These are phyloP conservation scores for Candida gigantensis DNA, from an alignment of 1,139 yeast genomes.

Conservation along the genomic window DNA sequence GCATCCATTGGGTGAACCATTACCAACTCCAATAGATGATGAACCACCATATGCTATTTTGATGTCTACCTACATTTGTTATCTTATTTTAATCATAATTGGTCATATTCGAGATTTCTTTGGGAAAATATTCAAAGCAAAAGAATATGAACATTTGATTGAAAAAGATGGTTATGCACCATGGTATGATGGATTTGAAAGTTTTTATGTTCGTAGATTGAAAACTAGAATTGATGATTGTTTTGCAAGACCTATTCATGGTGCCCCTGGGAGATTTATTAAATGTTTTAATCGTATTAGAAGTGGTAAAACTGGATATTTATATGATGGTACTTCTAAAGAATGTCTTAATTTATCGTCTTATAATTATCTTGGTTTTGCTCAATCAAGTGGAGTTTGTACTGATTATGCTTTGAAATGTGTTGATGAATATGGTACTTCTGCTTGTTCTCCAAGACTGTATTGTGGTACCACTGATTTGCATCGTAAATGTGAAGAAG, in stretches of 20 bases:
- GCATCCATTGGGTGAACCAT: constrained; percentile 55
- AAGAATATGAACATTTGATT: constrained; percentile 62
- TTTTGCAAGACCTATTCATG: constrained; percentile 92
- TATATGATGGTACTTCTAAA: constrained; percentile 71
- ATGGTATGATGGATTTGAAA: constrained; percentile 90
- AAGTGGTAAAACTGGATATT: constrained; percentile 59
- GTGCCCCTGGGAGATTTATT: constrained; percentile 94
- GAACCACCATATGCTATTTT: constrained; percentile 86
- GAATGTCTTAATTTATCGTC: constrained; percentile 87
- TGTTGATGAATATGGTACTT: constrained; percentile 69
- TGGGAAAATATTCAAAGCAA: constrained; percentile 71
- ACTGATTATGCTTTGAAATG: constrained; percentile 73
- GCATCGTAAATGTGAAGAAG: constrained; percentile 71
- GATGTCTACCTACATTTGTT: constrained; percentile 80
- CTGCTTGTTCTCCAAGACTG: constrained; percentile 77
- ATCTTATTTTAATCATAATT: constrained; percentile 75
- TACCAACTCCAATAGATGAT: constrained; percentile 65
- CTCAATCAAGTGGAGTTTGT: constrained; percentile 91
- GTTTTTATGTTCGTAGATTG: constrained; percentile 88
- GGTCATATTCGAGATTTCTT: constrained; percentile 92
- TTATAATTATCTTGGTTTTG: constrained; percentile 94
- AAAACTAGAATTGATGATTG: constrained; percentile 91
- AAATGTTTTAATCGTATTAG: constrained; percentile 77
- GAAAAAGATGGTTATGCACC: constrained; percentile 94
- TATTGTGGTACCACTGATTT: constrained; percentile 76